These are phyloP conservation scores for Lasiodiplodia hormozganensis DNA, from an alignment of 2,329 filamentous ascomycete species.

Conservation along the genomic window DNA sequence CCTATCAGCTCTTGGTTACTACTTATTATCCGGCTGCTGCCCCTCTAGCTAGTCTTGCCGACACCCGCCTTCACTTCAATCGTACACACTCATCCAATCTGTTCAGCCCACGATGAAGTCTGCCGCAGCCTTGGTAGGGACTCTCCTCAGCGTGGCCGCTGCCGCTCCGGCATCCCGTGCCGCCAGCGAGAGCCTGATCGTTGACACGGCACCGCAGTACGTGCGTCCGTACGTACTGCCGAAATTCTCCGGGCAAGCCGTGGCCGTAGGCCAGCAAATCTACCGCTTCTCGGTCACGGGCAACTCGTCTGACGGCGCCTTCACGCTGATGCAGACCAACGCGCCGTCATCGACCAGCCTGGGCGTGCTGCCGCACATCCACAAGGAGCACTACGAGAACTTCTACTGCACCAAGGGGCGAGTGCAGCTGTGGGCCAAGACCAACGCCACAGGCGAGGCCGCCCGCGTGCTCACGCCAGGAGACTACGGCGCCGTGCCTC, in stretches of 20 bases:
- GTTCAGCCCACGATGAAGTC: conserved; percentile 14
- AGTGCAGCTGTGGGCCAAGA: conserved; percentile 55
- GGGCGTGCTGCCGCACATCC: conserved; percentile 54
- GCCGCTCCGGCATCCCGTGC: neutral
- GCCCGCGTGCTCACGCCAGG: conserved; percentile 52
- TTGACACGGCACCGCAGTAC: conserved; percentile 40
- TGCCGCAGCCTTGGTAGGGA: neutral
- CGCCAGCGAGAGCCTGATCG: conserved; percentile 29
- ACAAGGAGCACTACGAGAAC: conserved; percentile 55
- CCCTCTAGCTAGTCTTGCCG: neutral
- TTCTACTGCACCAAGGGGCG: conserved; percentile 55
- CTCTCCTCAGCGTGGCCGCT: neutral
- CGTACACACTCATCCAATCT: too few species aligned
- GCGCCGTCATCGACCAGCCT: conserved; percentile 46
- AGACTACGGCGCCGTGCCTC: conserved; percentile 55
- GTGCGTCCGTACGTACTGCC: conserved; percentile 47
- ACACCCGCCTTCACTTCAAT: neutral
- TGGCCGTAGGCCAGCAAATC: conserved; percentile 46
- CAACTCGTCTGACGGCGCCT: conserved; percentile 53
- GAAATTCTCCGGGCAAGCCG: conserved; percentile 44
- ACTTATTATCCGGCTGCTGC: neutral
- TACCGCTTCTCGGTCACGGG: conserved; percentile 55
- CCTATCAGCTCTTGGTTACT: neutral
- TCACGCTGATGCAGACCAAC: conserved; percentile 55
- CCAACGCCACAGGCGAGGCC: conserved; percentile 39